A percentile compares a stretch with the other conserved stretches of the same genome.
phyloP scores from a whole-genome alignment of 2,329 filamentous ascomycete genomes.

The Scedosporium apiospermum region DNA sequence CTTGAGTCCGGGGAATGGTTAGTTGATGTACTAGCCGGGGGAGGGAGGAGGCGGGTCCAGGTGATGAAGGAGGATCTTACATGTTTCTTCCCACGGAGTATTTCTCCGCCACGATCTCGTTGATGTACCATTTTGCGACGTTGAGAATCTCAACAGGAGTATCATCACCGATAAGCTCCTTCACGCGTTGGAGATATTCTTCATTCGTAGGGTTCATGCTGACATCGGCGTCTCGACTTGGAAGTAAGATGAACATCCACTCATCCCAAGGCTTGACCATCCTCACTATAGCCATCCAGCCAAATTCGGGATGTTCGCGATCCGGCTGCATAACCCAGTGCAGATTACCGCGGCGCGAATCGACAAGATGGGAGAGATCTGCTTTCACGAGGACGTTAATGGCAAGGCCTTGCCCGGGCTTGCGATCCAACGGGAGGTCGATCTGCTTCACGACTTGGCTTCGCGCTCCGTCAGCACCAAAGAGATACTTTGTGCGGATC shows the following conservation, averaged over 20 bases:
- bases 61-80: slow-evolving; percentile 15
- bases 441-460: slow-evolving; percentile 28
- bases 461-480: slow-evolving; percentile 41
- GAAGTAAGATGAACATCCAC: slow-evolving; percentile 51
- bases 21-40: too few species aligned
- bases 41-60: too few species aligned
- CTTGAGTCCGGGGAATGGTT: slow-evolving; percentile 13
- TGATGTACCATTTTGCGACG: slow-evolving; percentile 49
- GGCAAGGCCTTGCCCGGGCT: slow-evolving; percentile 29
- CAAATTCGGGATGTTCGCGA: slow-evolving; percentile 38
- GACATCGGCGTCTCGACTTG: slow-evolving; percentile 25
- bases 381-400: slow-evolving; percentile 32
- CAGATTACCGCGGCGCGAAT: slow-evolving; percentile 44
- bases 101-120: slow-evolving; percentile 49
- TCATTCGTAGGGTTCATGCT: slow-evolving; percentile 29
- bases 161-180: slow-evolving; percentile 45
- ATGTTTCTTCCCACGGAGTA: slow-evolving; percentile 40
- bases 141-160: slow-evolving; percentile 39
- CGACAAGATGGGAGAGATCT: slow-evolving; percentile 38
- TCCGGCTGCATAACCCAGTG: slow-evolving; percentile 52
- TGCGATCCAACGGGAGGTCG: slow-evolving; percentile 28
- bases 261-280: slow-evolving; percentile 57
- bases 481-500: slow-evolving; percentile 42
- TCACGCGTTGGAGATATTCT: slow-evolving; percentile 34
- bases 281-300: slow-evolving; percentile 37